phyloP scores from a whole-genome alignment of 306 rosid genomes.

The Mimosa bimucronata region DNA sequence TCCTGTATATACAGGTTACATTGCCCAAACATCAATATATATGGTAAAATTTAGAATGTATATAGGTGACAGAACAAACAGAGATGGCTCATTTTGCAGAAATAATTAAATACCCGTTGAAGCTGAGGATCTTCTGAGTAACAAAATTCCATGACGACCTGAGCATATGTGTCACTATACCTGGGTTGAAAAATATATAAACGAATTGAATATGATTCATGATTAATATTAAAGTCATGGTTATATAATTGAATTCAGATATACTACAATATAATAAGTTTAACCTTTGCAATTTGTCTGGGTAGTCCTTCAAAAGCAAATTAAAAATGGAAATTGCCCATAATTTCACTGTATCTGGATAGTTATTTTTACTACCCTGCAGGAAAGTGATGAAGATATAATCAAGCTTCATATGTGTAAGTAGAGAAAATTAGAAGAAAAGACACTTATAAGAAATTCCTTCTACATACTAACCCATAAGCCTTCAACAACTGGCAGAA shows the following conservation, averaged over 20 bases:
- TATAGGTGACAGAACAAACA: background rate
- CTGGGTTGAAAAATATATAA: constrained; percentile 24
- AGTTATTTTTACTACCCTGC: constrained; percentile 6
- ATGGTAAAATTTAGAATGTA: background rate
- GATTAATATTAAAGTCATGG: background rate
- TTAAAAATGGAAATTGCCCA: constrained; percentile 33
- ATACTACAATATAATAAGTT: background rate
- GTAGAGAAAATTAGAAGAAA: background rate
- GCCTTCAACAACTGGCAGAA: constrained; percentile 14
- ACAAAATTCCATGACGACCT: constrained; percentile 3
- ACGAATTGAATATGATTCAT: background rate
- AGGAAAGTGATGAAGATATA: background rate
- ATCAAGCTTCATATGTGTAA: background rate
- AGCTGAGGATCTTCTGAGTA: background rate
- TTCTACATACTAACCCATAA: constrained; percentile 13
- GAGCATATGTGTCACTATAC: background rate
- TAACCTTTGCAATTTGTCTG: constrained; percentile 24
- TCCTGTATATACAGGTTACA: constrained; percentile 23
- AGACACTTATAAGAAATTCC: background rate
- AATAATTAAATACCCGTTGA: constrained; percentile 27
- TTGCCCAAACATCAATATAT: too few species aligned
- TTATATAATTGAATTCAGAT: background rate
- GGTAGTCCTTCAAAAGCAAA: constrained; percentile 19
- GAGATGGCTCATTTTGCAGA: constrained; percentile 12
- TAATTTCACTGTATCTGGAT: constrained; percentile 20